Conservation (phyloP, 768 basidiomycete species). For the Boletus sp. region DNA sequence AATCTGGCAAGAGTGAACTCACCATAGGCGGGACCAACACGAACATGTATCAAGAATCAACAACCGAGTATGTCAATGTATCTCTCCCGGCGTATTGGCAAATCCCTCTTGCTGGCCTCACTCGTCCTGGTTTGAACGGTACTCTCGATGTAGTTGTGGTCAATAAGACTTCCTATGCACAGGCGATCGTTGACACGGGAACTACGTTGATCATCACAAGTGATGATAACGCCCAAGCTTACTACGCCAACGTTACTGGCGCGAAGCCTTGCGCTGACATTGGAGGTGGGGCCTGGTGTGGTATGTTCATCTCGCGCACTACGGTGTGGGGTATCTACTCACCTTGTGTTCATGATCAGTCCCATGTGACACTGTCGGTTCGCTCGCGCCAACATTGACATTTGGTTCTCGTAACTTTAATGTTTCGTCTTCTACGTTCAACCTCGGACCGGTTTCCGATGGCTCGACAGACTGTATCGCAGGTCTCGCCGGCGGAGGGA, state of each 20-base stretch:
- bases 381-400: constrained; percentile 31
- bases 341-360: constrained; percentile 15
- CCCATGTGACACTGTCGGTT: constrained; percentile 31
- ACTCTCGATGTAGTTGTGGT: constrained; percentile 23
- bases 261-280: constrained; percentile 22
- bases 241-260: constrained; percentile 32
- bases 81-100: constrained; percentile 38
- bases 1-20: constrained; percentile 45
- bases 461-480: constrained; percentile 37
- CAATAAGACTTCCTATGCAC: constrained; percentile 17
- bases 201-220: constrained; percentile 29
- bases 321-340: background rate
- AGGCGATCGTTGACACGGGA: constrained; percentile 37
- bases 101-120: constrained; percentile 30
- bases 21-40: constrained; percentile 53
- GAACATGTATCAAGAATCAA: constrained; percentile 40
- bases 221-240: constrained; percentile 22
- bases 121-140: constrained; percentile 19
- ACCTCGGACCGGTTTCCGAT: constrained; percentile 36
- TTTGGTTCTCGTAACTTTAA: constrained; percentile 39
- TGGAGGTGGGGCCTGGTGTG: constrained; percentile 36
- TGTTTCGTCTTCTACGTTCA: constrained; percentile 37
- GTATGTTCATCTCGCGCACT: constrained; percentile 11
- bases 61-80: constrained; percentile 37
- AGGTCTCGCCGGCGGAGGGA: constrained; percentile 33